Base-by-base conservation (phyloP, 345 rosid genomes). In the Eucalyptus polyanthemos region DNA sequence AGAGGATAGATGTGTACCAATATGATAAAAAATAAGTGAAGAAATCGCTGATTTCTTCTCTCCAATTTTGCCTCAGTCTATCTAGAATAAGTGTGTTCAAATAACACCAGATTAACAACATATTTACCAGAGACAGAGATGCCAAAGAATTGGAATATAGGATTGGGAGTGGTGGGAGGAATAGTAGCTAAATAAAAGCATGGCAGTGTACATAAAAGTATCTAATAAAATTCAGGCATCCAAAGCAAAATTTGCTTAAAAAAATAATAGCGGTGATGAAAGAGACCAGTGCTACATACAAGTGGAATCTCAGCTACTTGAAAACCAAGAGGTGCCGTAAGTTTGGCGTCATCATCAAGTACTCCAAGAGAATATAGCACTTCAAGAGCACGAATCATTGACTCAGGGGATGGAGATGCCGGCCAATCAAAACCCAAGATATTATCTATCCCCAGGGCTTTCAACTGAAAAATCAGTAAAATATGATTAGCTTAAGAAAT, bases 231-330 rank as follows among this genome's bases (percentile, higher is more conserved):
- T 72, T 40, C 85, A 76, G 47, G 85, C 47, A 21, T 11, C 15
- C 7, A 9, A 65, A 40, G 65, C 31, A 50, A 42, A n/a, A 42
- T 40, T 76, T 76, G 13, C 47, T 76, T 19, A 21, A 76, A 72
- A 34, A 19, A 3, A 5, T 72, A 37, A 42, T 50, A 58, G 24
- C 13, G 49, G 42, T 34, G 67, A 60, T 8, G 60, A 62, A 56
- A 50, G 72, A 45, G 24, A 72, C 88, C 31, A 67, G 29, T 54
- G 89, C 37, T 88, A 91, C 93, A 53, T 94, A 96, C 99, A 92
- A 97, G 90, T 65, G 99, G 99, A 93, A 98, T 95, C 93, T 98
- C 99, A 49, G 98, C 99, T 89, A 96, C 98, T 95, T 96, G 98
- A 94, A 97, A 97, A 88, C 99, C 99, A 92, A 92, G 93, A 27